phyloP scores from a whole-genome alignment of 2,329 filamentous ascomycete species.

The Intubia oerlemansii region DNA sequence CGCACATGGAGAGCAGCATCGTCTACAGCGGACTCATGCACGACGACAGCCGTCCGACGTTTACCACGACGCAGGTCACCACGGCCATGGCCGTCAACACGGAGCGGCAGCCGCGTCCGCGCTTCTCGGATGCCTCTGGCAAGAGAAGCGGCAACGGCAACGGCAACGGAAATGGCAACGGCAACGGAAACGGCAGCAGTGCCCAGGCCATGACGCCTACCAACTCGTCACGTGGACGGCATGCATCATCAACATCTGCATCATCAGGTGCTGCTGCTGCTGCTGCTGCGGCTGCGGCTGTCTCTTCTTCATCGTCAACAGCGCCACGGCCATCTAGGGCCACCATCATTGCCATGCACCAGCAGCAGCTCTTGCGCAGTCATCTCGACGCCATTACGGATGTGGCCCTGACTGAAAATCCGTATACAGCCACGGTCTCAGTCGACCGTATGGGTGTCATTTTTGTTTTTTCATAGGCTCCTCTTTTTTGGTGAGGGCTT shows the following conservation, averaged over 20 bases:
- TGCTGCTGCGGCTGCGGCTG: constrained; percentile 17
- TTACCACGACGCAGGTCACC: constrained; percentile 40
- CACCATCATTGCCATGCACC: constrained; percentile 71
- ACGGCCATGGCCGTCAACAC: constrained; percentile 43
- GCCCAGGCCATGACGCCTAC: constrained; percentile 11
- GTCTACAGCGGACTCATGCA: constrained; percentile 59
- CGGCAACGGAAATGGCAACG: constrained; percentile 2
- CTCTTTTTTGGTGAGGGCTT: no score
- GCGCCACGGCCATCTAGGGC: constrained; percentile 38
- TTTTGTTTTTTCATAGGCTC: constrained; percentile 47
- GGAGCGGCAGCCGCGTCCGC: constrained; percentile 34
- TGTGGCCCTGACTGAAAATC: constrained; percentile 68
- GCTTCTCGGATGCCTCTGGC: constrained; percentile 7
- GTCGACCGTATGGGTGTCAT: constrained; percentile 78
- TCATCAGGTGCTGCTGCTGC: no score
- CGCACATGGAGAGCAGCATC: constrained; percentile 53
- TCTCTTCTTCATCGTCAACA: constrained; percentile 8
- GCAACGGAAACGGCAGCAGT: no score
- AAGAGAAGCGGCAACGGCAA: constrained; percentile 10
- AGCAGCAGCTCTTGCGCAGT: constrained; percentile 65
- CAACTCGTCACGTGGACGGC: no score
- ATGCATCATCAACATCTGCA: no score
- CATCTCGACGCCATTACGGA: constrained; percentile 80
- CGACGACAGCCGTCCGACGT: constrained; percentile 54
- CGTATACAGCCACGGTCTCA: constrained; percentile 83